Percentiles rank a stretch among this genome's conserved stretches.
Conservation (phyloP, 768 basidiomycete genomes). For the Sistotremastrum suecicum region DNA sequence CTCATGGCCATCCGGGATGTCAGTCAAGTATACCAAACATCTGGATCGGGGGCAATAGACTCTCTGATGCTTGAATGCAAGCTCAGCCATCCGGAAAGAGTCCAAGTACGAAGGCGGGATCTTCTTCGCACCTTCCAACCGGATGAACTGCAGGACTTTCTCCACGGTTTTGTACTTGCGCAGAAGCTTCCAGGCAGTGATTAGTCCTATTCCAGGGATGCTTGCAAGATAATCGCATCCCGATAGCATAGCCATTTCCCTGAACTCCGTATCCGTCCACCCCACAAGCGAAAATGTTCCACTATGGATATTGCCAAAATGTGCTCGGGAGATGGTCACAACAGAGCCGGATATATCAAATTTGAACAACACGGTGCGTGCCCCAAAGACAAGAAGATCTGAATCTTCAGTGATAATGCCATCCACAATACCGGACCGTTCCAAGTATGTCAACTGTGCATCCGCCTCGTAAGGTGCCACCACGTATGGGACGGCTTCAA, state of each 20-base stretch:
- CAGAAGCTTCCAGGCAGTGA: slow-evolving; percentile 77
- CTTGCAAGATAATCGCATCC: slow-evolving; percentile 90
- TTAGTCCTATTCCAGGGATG: slow-evolving; percentile 83
- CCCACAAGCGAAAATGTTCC: slow-evolving; percentile 65
- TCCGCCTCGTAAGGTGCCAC: slow-evolving; percentile 99
- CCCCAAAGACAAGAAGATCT: slow-evolving; percentile 96
- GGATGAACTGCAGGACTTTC: slow-evolving; percentile 61
- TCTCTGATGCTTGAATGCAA: slow-evolving; percentile 84
- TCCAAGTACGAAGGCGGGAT: slow-evolving; percentile 68
- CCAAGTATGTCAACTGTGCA: slow-evolving; percentile 89
- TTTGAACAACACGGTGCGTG: slow-evolving; percentile 85
- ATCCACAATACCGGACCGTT: slow-evolving; percentile 66
- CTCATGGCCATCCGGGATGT: slow-evolving; percentile 33
- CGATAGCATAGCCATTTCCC: slow-evolving; percentile 85
- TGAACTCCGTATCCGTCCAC: slow-evolving; percentile 84
- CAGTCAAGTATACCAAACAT: slow-evolving; percentile 56
- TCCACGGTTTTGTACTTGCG: slow-evolving; percentile 78
- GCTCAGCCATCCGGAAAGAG: slow-evolving; percentile 70
- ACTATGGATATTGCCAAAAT: slow-evolving; percentile 51
- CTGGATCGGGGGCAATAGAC: slow-evolving; percentile 68
- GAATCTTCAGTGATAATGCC: slow-evolving; percentile 97
- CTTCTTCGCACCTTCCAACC: slow-evolving; percentile 69
- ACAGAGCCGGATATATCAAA: slow-evolving; percentile 64
- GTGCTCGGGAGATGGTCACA: slow-evolving; percentile 45
- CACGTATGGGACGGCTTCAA: slow-evolving; percentile 68